Percentiles rank a stretch among this genome's conserved stretches.
phyloP scores from a whole-genome alignment of 148 eudicot species.

The Cornus kousa region DNA sequence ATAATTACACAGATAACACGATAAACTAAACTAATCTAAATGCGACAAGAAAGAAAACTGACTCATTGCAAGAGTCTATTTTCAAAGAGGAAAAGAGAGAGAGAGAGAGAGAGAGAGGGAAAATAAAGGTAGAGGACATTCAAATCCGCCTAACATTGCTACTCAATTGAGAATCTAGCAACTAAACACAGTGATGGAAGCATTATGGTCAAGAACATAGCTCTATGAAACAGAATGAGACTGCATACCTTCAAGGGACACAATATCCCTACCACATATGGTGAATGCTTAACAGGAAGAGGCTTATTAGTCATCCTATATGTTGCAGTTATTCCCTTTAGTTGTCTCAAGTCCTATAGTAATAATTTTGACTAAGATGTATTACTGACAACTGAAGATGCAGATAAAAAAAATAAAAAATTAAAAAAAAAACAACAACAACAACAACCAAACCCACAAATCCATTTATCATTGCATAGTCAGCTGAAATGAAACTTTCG shows the following conservation, averaged over 20 bases:
- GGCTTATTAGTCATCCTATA: slow-evolving; percentile 97
- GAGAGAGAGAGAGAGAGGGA: no score
- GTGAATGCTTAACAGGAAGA: slow-evolving; percentile 83
- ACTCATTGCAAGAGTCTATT: no score
- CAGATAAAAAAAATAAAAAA: not conserved
- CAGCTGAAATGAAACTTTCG: not conserved
- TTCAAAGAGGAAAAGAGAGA: no score
- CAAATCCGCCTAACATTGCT: no score
- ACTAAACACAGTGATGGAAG: no score
- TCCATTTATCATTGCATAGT: not conserved
- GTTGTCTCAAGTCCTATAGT: slow-evolving; percentile 73
- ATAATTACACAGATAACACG: no score
- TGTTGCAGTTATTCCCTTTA: slow-evolving; percentile 86
- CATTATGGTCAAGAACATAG: not conserved
- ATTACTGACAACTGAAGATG: not conserved
- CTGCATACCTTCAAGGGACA: slow-evolving; percentile 70
- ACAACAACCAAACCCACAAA: not conserved
- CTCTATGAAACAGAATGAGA: slow-evolving; percentile 3
- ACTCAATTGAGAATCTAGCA: not conserved
- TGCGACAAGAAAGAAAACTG: no score
- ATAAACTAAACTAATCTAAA: no score
- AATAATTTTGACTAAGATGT: slow-evolving; percentile 5
- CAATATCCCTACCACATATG: slow-evolving; percentile 69
- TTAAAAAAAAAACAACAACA: no score
- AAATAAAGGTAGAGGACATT: no score